Conservation (phyloP, 192 early-diverging fungal genomes). For the Gamsiella multidivaricata region DNA sequence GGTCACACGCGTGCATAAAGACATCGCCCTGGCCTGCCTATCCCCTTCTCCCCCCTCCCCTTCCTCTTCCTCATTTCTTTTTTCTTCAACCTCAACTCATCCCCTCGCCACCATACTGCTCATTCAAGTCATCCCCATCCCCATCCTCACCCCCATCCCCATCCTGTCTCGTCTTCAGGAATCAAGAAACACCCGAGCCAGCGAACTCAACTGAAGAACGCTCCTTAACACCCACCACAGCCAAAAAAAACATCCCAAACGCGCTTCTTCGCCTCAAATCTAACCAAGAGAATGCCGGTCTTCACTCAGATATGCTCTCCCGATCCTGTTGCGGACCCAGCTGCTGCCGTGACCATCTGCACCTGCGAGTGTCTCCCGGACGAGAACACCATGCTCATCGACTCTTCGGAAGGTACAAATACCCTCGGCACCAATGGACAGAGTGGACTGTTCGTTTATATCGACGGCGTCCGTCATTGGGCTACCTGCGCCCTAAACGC, state of each 20-base stretch:
- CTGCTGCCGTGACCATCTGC: constrained; percentile 8
- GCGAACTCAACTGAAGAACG: too few species aligned
- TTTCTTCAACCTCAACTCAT: not conserved
- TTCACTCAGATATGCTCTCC: constrained; percentile 31
- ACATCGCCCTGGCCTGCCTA: not conserved
- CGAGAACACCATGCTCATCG: constrained; percentile 2
- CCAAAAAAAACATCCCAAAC: not conserved
- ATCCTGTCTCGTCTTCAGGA: not conserved
- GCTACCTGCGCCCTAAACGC: constrained; percentile 11
- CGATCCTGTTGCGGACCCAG: not conserved
- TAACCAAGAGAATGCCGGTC: constrained; percentile 28
- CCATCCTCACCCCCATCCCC: not conserved
- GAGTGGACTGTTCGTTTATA: constrained; percentile 14
- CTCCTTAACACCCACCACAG: not conserved
- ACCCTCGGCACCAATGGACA: not conserved
- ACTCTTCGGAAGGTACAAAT: not conserved
- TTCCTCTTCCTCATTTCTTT: not conserved
- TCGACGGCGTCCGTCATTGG: constrained; percentile 28
- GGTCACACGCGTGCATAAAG: too few species aligned
- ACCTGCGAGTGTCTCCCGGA: constrained; percentile 15
- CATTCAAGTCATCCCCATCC: not conserved
- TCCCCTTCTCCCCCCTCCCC: not conserved
- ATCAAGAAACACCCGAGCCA: too few species aligned
- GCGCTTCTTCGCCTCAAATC: not conserved
- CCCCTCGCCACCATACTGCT: too few species aligned